These are phyloP conservation scores for Penicillium roqueforti DNA, from an alignment of 495 filamentous ascomycete genomes.

Conservation along the genomic window DNA sequence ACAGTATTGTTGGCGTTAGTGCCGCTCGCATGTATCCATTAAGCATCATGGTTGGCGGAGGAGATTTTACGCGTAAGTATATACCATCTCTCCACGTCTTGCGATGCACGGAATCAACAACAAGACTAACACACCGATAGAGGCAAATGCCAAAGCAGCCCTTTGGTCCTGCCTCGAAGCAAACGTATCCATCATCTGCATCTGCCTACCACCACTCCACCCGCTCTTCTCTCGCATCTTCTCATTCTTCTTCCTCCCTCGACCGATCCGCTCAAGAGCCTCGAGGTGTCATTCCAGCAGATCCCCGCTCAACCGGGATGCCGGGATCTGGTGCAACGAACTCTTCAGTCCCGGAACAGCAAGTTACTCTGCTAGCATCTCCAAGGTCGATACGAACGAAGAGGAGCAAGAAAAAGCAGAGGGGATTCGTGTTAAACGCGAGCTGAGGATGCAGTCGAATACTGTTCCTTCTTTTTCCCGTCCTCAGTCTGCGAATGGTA, in stretches of 20 bases:
- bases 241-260: slow-evolving; percentile 41
- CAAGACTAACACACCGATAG: slow-evolving; percentile 11
- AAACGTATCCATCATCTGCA: slow-evolving; percentile 76
- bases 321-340: slow-evolving; percentile 22
- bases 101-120: not conserved
- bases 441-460: slow-evolving; percentile 25
- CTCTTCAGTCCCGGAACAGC: slow-evolving; percentile 17
- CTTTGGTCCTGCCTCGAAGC: slow-evolving; percentile 81
- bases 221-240: slow-evolving; percentile 71
- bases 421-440: slow-evolving; percentile 33
- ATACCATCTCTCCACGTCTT: not conserved
- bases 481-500: not conserved
- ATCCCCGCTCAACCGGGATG: slow-evolving; percentile 9
- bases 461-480: not conserved
- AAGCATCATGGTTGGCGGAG: slow-evolving; percentile 6
- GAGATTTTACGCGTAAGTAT: slow-evolving; percentile 25
- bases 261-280: slow-evolving; percentile 13
- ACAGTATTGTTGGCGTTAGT: slow-evolving; percentile 39
- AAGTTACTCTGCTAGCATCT: slow-evolving; percentile 28
- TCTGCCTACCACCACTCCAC: slow-evolving; percentile 76
- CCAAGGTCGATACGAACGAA: slow-evolving; percentile 10
- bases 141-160: slow-evolving; percentile 46
- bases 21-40: slow-evolving; percentile 29
- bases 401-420: slow-evolving; percentile 6
- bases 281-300: slow-evolving; percentile 11